Conservation (phyloP, 345 rosid species). For the Trapa bicornis region DNA sequence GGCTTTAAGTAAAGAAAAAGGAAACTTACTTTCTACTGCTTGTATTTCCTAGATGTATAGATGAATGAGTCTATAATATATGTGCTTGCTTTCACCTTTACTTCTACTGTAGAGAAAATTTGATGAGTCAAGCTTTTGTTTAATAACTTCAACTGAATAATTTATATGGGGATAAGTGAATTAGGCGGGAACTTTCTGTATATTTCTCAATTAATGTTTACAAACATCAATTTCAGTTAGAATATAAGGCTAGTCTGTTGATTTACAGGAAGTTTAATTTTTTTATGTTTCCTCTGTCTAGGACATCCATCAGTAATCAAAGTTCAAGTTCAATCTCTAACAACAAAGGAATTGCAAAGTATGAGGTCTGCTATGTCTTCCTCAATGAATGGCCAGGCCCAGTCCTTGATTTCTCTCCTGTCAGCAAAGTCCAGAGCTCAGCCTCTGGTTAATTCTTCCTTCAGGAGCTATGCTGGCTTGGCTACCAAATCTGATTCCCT, state of each 20-base stretch:
- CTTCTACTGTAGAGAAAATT: too few relatives aligned
- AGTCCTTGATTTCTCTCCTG: conserved; percentile 8
- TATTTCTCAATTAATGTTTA: background rate
- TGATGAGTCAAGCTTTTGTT: background rate
- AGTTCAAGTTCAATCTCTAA: background rate
- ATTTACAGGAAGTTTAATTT: background rate
- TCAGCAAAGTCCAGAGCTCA: background rate
- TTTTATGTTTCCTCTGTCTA: too few relatives aligned
- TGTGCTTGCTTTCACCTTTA: background rate
- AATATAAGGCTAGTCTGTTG: background rate
- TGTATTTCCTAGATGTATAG: background rate
- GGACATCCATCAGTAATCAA: background rate
- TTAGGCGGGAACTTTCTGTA: background rate
- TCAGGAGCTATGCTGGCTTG: background rate
- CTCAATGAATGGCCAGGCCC: conserved; percentile 4
- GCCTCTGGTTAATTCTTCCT: background rate
- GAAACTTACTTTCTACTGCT: background rate
- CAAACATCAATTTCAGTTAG: background rate
- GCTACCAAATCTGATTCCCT: background rate
- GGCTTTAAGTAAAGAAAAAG: background rate
- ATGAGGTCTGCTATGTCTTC: conserved; percentile 4
- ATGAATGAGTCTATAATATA: background rate
- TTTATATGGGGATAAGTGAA: background rate
- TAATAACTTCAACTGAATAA: background rate
- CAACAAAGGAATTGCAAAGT: background rate